Evolutionary conservation across 768 basidiomycete species (phyloP).

Genomic region (Pulveroboletus sp.): DNA sequence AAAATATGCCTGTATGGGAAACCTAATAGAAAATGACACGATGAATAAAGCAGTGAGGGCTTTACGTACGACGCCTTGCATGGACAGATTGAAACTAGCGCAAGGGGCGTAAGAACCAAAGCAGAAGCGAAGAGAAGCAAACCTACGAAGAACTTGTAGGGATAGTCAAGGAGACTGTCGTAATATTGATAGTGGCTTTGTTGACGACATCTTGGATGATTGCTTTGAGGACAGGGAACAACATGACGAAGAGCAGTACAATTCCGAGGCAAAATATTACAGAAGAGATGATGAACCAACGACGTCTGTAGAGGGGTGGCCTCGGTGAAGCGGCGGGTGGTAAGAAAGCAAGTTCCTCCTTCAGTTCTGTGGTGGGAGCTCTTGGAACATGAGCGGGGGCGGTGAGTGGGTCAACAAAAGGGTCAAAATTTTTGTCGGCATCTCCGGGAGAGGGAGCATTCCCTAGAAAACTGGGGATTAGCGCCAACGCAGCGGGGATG

Average conservation of each 20-base stretch:
- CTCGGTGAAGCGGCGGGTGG: constrained; percentile 7
- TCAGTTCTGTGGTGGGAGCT: too few species aligned
- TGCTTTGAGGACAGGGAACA: constrained; percentile 67
- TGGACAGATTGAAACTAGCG: constrained; percentile 47
- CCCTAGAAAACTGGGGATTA: too few species aligned
- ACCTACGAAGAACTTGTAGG: constrained; percentile 60
- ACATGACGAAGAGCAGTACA: constrained; percentile 60
- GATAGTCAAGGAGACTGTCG: constrained; percentile 48
- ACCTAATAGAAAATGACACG: constrained; percentile 38
- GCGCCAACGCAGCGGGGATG: too few species aligned
- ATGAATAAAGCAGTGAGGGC: not conserved
- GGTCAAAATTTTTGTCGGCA: too few species aligned
- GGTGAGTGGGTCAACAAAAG: not conserved
- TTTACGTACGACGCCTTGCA: constrained; percentile 52
- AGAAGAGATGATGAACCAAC: constrained; percentile 61
- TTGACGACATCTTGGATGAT: constrained; percentile 67
- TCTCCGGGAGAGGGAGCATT: not conserved
- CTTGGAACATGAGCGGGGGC: too few species aligned
- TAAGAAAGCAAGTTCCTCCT: too few species aligned
- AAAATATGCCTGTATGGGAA: constrained; percentile 63
- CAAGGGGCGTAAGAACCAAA: constrained; percentile 2
- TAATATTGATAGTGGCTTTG: constrained; percentile 50
- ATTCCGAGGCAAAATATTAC: constrained; percentile 55
- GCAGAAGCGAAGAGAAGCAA: too few species aligned
- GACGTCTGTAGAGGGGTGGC: constrained; percentile 56